Conservation (phyloP, 345 rosid genomes). For the Corchorus capsularis region DNA sequence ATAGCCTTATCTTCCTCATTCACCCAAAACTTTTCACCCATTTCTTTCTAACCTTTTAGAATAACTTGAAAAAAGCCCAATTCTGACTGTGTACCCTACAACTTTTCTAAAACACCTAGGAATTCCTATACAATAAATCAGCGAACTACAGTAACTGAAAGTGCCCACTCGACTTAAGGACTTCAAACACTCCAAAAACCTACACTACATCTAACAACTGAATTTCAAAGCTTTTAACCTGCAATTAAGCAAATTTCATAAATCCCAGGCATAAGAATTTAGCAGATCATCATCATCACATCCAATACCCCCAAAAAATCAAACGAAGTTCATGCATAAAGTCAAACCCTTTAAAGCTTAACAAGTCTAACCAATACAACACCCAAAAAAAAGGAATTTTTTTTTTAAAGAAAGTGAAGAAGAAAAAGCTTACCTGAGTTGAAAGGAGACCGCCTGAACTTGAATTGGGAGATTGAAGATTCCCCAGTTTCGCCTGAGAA, state of each 20-base stretch:
- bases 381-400: neutral
- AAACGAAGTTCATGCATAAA: neutral
- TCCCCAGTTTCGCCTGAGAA: constrained; percentile 14
- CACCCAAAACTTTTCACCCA: constrained; percentile 74
- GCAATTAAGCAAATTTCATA: constrained; percentile 11
- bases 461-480: constrained; percentile 6
- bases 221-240: constrained; percentile 1
- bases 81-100: neutral
- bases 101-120: neutral
- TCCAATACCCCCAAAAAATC: neutral
- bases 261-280: constrained; percentile 9
- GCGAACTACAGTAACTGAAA: neutral
- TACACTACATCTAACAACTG: constrained; percentile 2
- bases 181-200: constrained; percentile 1
- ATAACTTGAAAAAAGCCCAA: constrained; percentile 17
- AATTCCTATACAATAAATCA: constrained; percentile 12
- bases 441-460: neutral
- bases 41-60: constrained; percentile 29
- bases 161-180: constrained; percentile 9
- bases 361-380: neutral
- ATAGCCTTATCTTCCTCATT: constrained; percentile 62
- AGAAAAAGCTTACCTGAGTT: constrained; percentile 22
- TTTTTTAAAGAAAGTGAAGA: neutral
- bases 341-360: neutral
- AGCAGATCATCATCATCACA: neutral